Conservation (phyloP, 768 basidiomycete species). For the Pleurotus pulmonarius region DNA sequence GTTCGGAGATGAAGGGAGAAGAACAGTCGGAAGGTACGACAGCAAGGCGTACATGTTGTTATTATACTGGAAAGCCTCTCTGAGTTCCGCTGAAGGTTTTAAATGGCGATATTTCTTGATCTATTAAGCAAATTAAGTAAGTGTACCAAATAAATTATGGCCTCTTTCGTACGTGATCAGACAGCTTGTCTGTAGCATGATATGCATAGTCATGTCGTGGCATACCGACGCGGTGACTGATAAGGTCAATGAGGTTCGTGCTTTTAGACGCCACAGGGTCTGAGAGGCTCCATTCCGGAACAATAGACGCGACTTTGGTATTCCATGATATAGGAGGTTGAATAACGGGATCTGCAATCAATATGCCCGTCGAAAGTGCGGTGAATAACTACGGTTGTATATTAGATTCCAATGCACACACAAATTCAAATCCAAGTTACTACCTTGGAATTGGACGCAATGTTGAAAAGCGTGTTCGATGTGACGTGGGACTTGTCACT, state of each 20-base stretch:
- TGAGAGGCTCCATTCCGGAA: conserved; percentile 21
- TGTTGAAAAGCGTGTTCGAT: conserved; percentile 20
- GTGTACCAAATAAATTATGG: background rate
- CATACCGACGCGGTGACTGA: conserved; percentile 24
- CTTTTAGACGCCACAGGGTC: conserved; percentile 20
- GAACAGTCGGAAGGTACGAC: conserved; percentile 18
- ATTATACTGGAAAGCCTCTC: conserved; percentile 21
- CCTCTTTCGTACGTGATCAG: conserved; percentile 11
- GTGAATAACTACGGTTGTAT: conserved; percentile 18
- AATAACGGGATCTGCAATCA: conserved; percentile 23
- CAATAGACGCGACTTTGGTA: conserved; percentile 18
- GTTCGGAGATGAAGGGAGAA: conserved; percentile 12
- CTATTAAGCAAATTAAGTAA: conserved; percentile 8
- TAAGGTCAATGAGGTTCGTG: conserved; percentile 20
- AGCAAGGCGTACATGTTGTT: conserved; percentile 24
- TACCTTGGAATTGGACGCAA: conserved; percentile 29
- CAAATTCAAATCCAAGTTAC: background rate
- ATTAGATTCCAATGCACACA: background rate
- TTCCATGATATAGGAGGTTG: conserved; percentile 22
- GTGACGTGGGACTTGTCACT: conserved; percentile 18
- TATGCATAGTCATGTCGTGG: conserved; percentile 20
- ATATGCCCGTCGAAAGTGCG: conserved; percentile 20
- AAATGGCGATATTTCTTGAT: conserved; percentile 15
- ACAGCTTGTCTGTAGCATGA: conserved; percentile 4
- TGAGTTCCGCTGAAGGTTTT: conserved; percentile 20